Evolutionary conservation across 164 flowering plant species (phyloP), one percentile per base, ranked within the genome.

Genomic region (Nelumbo lutea): DNA sequence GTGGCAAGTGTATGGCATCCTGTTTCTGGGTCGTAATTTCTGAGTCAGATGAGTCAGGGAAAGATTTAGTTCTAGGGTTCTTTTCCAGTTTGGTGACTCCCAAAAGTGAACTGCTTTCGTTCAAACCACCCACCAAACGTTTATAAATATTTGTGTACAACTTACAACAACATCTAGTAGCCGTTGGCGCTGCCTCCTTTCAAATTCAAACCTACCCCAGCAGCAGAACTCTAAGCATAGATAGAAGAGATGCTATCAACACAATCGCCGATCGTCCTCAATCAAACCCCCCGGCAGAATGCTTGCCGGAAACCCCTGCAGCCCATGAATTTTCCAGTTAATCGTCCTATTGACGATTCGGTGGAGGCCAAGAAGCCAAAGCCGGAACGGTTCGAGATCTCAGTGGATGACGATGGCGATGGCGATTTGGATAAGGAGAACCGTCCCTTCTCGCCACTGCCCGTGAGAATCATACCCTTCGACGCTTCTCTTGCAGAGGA

Each of bases 401-500:
- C 57, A 15, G 3, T 53, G 1, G 27, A 27, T 27, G 27, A 0
- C 27, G 27, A 27, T 27, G 27, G 27, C 27, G 57, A 4, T 3
- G 57, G 57, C 13, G 57, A 53, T 53, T 53, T 15, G 57, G 14
- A 53, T 4, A 53, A 53, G 57, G 57, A 53, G 57, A 53, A 53
- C 15, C 57, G 14, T 10, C n/a, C 14, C n/a, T 11, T 53, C 57
- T 11, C 57, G n/a, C 2, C 15, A 4, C 11, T 15, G 13, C 57
- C 57, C 11, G 4, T 2, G 2, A 53, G 14, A 2, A 53, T 53
- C 15, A 15, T 1, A 53, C 14, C 57, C 3, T 53, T 53, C n/a
- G 57, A 53, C 14, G 3, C 57, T 2, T 88, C 97, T 5, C 79
- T 91, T 4, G 96, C 90, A 0, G 96, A 90, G 65, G 96, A 92